phyloP scores from a whole-genome alignment of 2,329 filamentous ascomycete species.

The Lasiodiplodia sp. region DNA sequence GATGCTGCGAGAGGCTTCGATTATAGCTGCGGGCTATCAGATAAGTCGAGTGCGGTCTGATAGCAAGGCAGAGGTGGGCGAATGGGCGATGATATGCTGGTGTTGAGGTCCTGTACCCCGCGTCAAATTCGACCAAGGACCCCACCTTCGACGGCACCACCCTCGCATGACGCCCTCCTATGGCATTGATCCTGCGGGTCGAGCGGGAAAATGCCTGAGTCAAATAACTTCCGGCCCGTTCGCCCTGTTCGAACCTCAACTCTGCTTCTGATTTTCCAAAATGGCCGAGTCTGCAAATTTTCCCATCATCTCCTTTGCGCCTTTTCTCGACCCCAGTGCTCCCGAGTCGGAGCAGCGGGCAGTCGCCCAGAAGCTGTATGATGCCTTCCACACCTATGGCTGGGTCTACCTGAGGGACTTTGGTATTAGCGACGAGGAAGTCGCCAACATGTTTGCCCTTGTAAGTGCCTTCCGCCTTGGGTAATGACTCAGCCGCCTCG shows the following conservation, averaged over 20 bases:
- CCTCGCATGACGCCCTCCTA: neutral
- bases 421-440: conserved; percentile 67
- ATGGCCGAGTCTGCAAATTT: conserved; percentile 24
- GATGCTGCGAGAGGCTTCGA: neutral
- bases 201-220: neutral
- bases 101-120: conserved; percentile 16
- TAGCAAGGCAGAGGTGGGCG: conserved; percentile 6
- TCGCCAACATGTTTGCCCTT: conserved; percentile 67
- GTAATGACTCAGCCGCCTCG: neutral
- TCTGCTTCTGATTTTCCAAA: neutral
- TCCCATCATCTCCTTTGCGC: conserved; percentile 21
- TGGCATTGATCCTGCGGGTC: neutral
- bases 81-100: neutral
- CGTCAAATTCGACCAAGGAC: conserved; percentile 2
- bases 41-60: neutral
- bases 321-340: conserved; percentile 19
- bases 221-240: neutral
- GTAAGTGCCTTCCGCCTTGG: neutral
- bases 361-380: conserved; percentile 75
- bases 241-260: neutral
- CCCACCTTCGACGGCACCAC: conserved; percentile 21
- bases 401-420: conserved; percentile 90
- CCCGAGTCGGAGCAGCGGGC: conserved; percentile 60
- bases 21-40: neutral
- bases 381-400: conserved; percentile 83